These are phyloP conservation scores for Ilex aquifolium DNA, from an alignment of 257 asterid genomes.

Conservation along the genomic window DNA sequence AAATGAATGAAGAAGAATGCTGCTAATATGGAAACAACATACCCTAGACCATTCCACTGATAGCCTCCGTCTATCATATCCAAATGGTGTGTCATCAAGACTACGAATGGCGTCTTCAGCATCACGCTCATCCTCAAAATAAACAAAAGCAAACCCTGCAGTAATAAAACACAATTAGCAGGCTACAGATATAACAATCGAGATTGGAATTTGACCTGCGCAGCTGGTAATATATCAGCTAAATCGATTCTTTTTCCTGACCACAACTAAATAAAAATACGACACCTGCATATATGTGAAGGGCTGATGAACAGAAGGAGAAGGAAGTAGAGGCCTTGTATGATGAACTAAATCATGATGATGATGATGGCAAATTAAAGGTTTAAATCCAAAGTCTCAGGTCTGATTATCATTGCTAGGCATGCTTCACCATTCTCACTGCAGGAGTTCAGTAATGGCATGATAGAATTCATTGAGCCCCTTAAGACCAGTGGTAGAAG, in stretches of 20 bases:
- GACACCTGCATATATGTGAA: slow-evolving; percentile 87
- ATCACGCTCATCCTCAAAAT: slow-evolving; percentile 86
- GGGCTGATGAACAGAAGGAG: slow-evolving; percentile 75
- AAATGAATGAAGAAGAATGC: not conserved
- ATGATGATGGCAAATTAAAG: slow-evolving; percentile 52
- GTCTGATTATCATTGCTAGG: slow-evolving; percentile 59
- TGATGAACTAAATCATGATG: slow-evolving; percentile 51
- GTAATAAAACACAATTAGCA: slow-evolving; percentile 15
- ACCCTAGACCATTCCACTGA: slow-evolving; percentile 97
- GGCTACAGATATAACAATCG: not conserved
- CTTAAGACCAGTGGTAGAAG: slow-evolving; percentile 22
- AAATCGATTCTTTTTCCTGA: slow-evolving; percentile 30
- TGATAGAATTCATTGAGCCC: slow-evolving; percentile 46
- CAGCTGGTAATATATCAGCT: slow-evolving; percentile 21
- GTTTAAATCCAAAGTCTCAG: slow-evolving; percentile 51
- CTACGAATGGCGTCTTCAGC: slow-evolving; percentile 80
- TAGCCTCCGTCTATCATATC: slow-evolving; percentile 59
- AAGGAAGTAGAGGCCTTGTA: slow-evolving; percentile 82
- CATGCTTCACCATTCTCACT: slow-evolving; percentile 85
- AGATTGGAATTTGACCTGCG: slow-evolving; percentile 11
- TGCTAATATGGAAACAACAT: not conserved
- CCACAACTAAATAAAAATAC: slow-evolving; percentile 40
- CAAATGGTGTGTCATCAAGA: slow-evolving; percentile 64
- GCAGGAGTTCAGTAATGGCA: slow-evolving; percentile 79
- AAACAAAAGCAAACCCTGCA: slow-evolving; percentile 87